These are phyloP conservation scores for Citrus mangshanensis DNA, from an alignment of 345 rosid genomes.

Conservation along the genomic window DNA sequence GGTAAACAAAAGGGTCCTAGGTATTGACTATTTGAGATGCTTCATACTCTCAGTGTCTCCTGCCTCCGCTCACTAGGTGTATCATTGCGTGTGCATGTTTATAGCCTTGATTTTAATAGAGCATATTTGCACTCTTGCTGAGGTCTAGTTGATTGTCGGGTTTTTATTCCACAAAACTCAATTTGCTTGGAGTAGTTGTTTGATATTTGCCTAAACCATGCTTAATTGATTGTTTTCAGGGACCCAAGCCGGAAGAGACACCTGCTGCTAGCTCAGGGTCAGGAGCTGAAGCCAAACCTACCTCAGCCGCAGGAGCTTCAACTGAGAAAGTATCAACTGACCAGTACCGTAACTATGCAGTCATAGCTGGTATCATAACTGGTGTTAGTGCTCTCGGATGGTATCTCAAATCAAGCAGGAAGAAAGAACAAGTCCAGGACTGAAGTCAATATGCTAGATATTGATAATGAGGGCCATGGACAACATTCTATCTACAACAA, in stretches of 20 bases:
- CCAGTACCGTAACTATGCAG: constrained; percentile 75
- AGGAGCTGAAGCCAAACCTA: constrained; percentile 42
- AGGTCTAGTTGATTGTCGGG: neutral
- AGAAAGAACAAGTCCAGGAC: constrained; percentile 70
- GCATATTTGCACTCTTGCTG: neutral
- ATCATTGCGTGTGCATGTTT: neutral
- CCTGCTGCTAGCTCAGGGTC: constrained; percentile 38
- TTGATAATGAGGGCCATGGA: neutral
- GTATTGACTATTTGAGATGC: neutral
- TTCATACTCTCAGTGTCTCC: neutral
- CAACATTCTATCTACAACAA: neutral
- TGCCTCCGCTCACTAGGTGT: neutral
- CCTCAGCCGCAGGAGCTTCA: constrained; percentile 48
- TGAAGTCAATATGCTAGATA: constrained; percentile 21
- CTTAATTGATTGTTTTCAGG: constrained; percentile 35
- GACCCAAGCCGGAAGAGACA: constrained; percentile 66
- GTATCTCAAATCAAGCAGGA: constrained; percentile 71
- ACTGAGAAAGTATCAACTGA: constrained; percentile 66
- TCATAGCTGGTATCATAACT: constrained; percentile 70
- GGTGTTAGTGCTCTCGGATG: constrained; percentile 71
- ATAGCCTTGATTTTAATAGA: neutral
- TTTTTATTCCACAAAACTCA: neutral
- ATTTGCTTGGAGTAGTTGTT: neutral
- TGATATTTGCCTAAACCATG: neutral
- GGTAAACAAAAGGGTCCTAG: neutral